Evolutionary conservation across 2,329 filamentous ascomycete species (phyloP), one percentile per base, ranked within the genome.

Genomic region (Monascus ruber): DNA sequence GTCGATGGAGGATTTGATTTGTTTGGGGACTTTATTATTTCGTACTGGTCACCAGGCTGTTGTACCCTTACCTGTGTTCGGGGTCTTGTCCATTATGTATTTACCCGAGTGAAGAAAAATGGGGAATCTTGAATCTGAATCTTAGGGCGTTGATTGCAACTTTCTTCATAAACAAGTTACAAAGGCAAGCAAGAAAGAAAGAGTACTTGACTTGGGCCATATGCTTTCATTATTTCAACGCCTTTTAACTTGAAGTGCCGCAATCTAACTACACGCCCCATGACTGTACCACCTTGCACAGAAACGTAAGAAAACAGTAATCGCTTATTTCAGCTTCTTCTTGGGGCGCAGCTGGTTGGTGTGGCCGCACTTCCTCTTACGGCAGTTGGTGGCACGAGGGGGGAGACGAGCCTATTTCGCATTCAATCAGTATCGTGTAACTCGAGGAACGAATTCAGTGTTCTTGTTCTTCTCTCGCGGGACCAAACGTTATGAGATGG

Each of bases 291-390:
- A 58, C 49, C 55, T 56, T 51, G 55, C 62, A 57, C 73, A 67
- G 63, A 68, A 69, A 74, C 70, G 48, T 48, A 58, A 53, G 51
- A 52, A 52, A 43, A 52, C 51, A 51, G 47, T 43, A 58, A 49
- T 61, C 55, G 56, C 55, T 46, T 83, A 89, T 76, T 95, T 94
- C 69, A 94, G 81, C 89, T 98, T 98, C 88, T 98, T 98, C 89
- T 98, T 98, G 72, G 91, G 91, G 74, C 91, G 86, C 69, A 98
- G 85, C 82, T 98, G 91, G 85, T 96, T 96, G 76, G 83, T 93
- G 83, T 96, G 91, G 52, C 89, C 91, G 74, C 89, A 96, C 82
- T 96, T 96, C 77, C 88, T 88, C 87, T 96, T 96, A 65, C 88
- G 81, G 85, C 91, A 98, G 85, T 98, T 98, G 79, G 89, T 95